A percentile compares a stretch with the other conserved stretches of the same genome.
Conservation (phyloP, 306 rosid species). For the Trichosanthes cucumerina region DNA sequence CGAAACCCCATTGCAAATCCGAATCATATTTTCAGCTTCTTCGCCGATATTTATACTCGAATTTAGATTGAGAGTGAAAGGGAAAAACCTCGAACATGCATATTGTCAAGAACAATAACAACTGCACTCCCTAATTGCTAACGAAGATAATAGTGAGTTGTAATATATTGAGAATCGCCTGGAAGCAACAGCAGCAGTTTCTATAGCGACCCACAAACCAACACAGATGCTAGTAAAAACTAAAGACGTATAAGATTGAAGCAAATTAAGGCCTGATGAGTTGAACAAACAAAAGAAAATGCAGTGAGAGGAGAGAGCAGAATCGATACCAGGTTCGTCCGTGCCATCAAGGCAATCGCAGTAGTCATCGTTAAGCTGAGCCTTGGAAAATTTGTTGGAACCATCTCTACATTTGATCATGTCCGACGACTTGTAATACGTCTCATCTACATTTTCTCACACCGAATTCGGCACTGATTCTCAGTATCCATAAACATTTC, state of each 20-base stretch:
- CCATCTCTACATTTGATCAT: constrained; percentile 69
- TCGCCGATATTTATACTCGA: background rate
- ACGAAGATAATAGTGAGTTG: background rate
- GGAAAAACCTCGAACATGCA: background rate
- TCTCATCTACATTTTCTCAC: constrained; percentile 38
- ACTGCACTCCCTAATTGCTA: background rate
- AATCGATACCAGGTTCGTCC: constrained; percentile 76
- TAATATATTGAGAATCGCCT: background rate
- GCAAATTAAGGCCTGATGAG: background rate
- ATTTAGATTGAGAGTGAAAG: background rate
- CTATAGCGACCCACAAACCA: background rate
- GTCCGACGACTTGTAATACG: constrained; percentile 62
- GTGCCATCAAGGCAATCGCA: constrained; percentile 95
- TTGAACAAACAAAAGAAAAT: background rate
- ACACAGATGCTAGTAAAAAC: background rate
- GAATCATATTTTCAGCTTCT: background rate
- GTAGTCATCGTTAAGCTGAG: constrained; percentile 83
- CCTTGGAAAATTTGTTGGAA: constrained; percentile 56
- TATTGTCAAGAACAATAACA: background rate
- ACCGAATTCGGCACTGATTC: background rate
- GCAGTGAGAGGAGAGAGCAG: background rate
- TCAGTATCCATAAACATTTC: constrained; percentile 3
- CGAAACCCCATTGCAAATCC: background rate
- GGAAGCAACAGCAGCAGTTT: background rate
- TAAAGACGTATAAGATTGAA: background rate